Conservation (phyloP, 139 green algal genomes). For the Coelastrella sp. region DNA sequence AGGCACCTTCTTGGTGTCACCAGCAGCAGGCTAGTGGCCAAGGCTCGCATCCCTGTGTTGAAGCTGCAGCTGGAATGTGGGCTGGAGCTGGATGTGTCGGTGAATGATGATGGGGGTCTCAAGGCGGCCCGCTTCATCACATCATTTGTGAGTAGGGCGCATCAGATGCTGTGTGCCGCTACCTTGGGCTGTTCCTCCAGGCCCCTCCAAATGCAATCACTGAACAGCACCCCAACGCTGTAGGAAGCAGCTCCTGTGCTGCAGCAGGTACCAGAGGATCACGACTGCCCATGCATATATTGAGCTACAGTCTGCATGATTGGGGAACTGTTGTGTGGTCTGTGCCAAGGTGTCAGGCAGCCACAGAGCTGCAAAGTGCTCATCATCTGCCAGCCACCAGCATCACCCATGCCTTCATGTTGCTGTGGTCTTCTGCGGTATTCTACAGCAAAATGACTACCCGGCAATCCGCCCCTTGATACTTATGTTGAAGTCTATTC, state of each 20-base stretch:
- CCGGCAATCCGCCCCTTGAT: slow-evolving; percentile 23
- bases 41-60: slow-evolving; percentile 31
- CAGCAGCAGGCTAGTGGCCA: slow-evolving; percentile 10
- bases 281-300: background rate
- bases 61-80: slow-evolving; percentile 17
- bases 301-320: background rate
- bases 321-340: background rate
- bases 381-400: no score
- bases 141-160: background rate
- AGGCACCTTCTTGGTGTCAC: background rate
- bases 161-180: background rate
- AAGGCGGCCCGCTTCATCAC: slow-evolving; percentile 7
- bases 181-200: no score
- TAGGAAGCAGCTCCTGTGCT: no score
- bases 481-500: slow-evolving; percentile 35
- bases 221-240: no score
- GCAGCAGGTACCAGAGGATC: no score
- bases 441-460: slow-evolving; percentile 15
- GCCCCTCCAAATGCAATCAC: no score
- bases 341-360: no score
- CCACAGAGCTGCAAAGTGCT: no score
- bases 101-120: slow-evolving; percentile 8
- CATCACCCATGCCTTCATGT: background rate
- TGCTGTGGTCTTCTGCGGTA: background rate
- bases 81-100: slow-evolving; percentile 39